Evolutionary conservation across 441 rosid genomes (phyloP).

Genomic region (Mallotus japonicus): DNA sequence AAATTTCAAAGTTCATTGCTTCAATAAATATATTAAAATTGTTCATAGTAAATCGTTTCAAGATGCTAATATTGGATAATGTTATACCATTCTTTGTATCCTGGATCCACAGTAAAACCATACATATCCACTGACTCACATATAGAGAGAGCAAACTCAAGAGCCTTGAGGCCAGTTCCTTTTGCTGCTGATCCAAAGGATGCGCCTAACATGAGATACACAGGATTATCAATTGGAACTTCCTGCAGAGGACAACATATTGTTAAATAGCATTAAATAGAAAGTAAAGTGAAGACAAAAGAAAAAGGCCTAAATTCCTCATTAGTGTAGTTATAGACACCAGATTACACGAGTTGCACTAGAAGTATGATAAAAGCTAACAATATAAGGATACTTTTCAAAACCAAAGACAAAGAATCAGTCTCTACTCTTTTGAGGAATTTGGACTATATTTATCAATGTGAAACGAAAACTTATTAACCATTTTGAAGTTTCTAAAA

Average conservation of each 20-base stretch:
- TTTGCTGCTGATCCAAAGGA: slow-evolving; percentile 97
- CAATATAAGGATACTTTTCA: slow-evolving; percentile 1
- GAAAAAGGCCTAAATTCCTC: neutral
- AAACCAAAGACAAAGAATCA: neutral
- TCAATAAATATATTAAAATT: neutral
- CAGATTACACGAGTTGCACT: neutral
- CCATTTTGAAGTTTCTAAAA: neutral
- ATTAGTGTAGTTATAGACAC: no score
- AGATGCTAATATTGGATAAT: slow-evolving; percentile 12
- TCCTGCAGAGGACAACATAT: slow-evolving; percentile 52
- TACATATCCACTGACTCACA: slow-evolving; percentile 95
- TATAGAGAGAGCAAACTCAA: slow-evolving; percentile 86
- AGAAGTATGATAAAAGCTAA: slow-evolving; percentile 4
- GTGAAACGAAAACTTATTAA: neutral
- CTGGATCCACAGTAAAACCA: slow-evolving; percentile 97
- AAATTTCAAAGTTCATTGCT: slow-evolving; percentile 16
- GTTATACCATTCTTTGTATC: slow-evolving; percentile 89
- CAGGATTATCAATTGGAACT: slow-evolving; percentile 81
- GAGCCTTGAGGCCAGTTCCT: slow-evolving; percentile 98
- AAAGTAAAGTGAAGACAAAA: neutral
- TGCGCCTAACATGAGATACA: slow-evolving; percentile 90
- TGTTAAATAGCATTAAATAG: neutral
- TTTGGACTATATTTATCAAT: neutral
- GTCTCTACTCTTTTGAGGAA: neutral
- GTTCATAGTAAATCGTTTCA: neutral